Evolutionary conservation across 1,139 yeast species (phyloP).

Genomic region (Schizosaccharomyces versatilis): DNA sequence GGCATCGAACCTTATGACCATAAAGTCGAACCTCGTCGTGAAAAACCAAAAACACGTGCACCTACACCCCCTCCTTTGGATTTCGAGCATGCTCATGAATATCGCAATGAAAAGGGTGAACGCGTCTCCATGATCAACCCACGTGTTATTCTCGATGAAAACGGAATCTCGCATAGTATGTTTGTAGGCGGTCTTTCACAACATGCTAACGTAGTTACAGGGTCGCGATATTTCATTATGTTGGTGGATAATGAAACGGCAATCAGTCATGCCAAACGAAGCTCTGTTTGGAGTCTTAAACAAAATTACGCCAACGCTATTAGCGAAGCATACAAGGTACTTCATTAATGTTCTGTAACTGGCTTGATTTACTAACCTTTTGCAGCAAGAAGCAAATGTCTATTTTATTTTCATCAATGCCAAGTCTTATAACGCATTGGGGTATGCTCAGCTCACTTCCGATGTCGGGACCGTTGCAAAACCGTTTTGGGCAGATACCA

Average conservation of each 20-base stretch:
- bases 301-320: background rate
- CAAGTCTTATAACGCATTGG: background rate
- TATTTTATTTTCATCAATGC: background rate
- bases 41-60: background rate
- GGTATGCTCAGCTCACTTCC: background rate
- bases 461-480: background rate
- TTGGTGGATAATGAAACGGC: background rate
- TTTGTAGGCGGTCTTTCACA: background rate
- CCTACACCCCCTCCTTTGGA: background rate
- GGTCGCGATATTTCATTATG: constrained; percentile 1
- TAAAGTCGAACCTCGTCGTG: background rate
- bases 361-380: background rate
- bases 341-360: background rate
- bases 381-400: background rate
- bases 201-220: background rate
- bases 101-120: constrained; percentile 1
- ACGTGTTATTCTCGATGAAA: constrained; percentile 1
- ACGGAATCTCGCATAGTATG: background rate
- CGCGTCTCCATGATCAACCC: constrained; percentile 1
- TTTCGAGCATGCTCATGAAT: background rate
- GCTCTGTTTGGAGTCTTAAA: background rate
- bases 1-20: too few species aligned
- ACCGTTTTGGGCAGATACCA: constrained; percentile 1
- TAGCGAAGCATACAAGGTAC: background rate
- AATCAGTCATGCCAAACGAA: background rate